Base-by-base conservation (phyloP, 306 rosid genomes). In the Oxytropis ochrocephala region DNA sequence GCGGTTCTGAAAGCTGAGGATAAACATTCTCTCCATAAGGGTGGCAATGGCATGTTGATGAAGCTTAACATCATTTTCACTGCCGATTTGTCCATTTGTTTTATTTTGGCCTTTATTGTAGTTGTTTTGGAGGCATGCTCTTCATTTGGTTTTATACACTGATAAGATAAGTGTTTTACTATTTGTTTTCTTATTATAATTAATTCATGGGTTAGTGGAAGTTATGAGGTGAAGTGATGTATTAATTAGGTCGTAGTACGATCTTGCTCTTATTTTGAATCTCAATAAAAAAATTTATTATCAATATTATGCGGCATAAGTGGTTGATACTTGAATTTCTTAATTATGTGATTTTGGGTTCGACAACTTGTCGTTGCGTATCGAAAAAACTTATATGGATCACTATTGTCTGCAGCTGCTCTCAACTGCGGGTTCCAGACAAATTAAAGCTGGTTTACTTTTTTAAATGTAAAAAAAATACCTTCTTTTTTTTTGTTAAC, bases 1-100 rank as follows among this genome's bases (percentile, higher is more conserved):
- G 87, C 76, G 0, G 84, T 81, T 12, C 92, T 69, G 30, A 73
- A 86, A 5, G 92, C 86, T 0, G 89, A 85, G 62, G 83, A 76
- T 13, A 88, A 78, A 64, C 95, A 81, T 6, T 70, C 72, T 38
- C 51, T 72, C 89, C 89, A 87, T 53, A 79, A 13, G 10, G 67
- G 10, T 6, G 78, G 74, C 68, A 78, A 8, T 6, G 78, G 74
- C 68, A 78, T 80, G 11, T 41, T 30, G 16, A 52, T 41, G 33
- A 21, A 21, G 18, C 0, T 64, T 7, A 19, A 5, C 0, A 59
- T 6, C 5, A 13, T 12, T 52, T 46, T 64, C 21, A 36, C 2
- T 61, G 33, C 10, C 11, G 7, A 14, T 36, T 8, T 58, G 14
- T 59, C 66, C 66, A 59, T 59, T 17, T 36, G 11, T 3, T 36